These are phyloP conservation scores for Cadophora sp. DNA, from an alignment of 2,329 filamentous ascomycete species.

Conservation along the genomic window DNA sequence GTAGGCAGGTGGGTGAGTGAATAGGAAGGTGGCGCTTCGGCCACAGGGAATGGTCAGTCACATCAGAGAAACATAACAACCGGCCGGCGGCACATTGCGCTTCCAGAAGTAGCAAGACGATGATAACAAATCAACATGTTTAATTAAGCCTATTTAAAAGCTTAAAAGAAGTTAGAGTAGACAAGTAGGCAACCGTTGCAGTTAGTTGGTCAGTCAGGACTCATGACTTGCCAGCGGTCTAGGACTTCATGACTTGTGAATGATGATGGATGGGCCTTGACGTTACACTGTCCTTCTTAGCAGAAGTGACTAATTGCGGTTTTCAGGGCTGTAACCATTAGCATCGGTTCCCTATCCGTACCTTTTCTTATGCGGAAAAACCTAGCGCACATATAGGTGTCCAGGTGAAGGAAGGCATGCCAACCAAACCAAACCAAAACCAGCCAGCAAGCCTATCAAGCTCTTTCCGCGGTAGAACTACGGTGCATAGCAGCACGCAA, in stretches of 20 bases:
- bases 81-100: not conserved
- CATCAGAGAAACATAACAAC: not conserved
- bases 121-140: not conserved
- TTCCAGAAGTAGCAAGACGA: conserved; percentile 1
- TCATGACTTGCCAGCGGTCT: not conserved
- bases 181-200: not conserved
- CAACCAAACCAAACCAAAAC: no score
- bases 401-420: not conserved
- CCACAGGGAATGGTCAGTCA: conserved; percentile 3
- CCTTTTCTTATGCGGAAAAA: not conserved
- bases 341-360: conserved; percentile 1
- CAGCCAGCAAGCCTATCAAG: not conserved
- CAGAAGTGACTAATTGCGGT: not conserved
- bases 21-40: not conserved
- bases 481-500: not conserved
- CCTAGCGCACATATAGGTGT: not conserved
- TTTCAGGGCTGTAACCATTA: not conserved
- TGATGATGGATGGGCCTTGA: not conserved
- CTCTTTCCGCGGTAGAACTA: not conserved
- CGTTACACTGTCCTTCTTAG: not conserved
- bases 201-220: not conserved
- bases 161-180: not conserved
- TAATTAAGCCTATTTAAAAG: conserved; percentile 1
- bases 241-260: not conserved
- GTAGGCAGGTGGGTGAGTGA: not conserved